Evolutionary conservation across 805 yeast genomes (phyloP).

Genomic region (Hemisphaericaspora nanyangensis): DNA sequence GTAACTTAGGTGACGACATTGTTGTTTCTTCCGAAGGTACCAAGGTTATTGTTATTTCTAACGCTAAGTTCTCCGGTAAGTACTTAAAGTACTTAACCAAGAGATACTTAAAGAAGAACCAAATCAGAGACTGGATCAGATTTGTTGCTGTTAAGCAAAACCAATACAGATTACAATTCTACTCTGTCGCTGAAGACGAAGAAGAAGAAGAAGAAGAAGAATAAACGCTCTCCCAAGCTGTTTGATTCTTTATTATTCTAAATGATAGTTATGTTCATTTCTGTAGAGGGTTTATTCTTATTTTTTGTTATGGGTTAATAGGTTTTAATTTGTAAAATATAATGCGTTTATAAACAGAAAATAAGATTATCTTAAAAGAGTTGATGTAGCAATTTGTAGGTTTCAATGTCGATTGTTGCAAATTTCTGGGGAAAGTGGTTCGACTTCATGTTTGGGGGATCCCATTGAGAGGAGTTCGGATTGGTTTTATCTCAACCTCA

Average conservation of each 20-base stretch:
- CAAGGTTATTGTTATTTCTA: conserved; percentile 85
- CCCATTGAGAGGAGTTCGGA: no score
- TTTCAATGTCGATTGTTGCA: no score
- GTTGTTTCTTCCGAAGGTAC: conserved; percentile 81
- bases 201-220: conserved; percentile 93
- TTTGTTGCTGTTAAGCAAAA: conserved; percentile 93
- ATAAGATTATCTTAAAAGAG: not conserved
- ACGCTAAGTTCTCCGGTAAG: conserved; percentile 98
- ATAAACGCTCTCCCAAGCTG: conserved; percentile 34
- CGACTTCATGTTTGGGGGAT: no score
- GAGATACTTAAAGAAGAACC: conserved; percentile 99
- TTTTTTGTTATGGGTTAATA: conserved; percentile 5
- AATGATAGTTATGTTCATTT: conserved; percentile 2
- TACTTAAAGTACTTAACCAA: conserved; percentile 99
- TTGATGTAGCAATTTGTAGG: no score
- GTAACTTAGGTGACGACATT: conserved; percentile 96
- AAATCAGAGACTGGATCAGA: conserved; percentile 99
- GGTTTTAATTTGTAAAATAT: conserved; percentile 4
- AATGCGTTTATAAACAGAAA: not conserved
- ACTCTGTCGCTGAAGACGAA: conserved; percentile 93
- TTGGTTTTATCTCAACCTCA: no score
- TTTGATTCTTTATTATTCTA: conserved; percentile 1
- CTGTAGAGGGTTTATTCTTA: not conserved
- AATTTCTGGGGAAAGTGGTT: no score
- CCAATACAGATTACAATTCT: conserved; percentile 97